Evolutionary conservation across 1,284 basidiomycete species (phyloP), one percentile per base, ranked within the genome.

Genomic region (Fomitopsis betulina): DNA sequence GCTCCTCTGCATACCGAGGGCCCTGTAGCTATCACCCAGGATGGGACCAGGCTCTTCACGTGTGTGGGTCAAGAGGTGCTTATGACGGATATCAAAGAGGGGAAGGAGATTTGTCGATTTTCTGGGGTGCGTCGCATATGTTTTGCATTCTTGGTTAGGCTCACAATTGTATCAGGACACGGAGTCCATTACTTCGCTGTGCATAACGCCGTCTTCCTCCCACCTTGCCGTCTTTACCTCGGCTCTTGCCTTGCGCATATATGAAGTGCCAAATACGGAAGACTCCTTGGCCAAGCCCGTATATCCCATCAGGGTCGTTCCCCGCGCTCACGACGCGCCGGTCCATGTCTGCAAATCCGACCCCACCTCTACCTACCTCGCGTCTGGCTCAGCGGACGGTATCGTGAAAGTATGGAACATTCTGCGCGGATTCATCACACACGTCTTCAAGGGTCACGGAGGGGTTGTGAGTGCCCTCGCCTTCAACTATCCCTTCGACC

Each of bases 401-500:
- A 84, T 93, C 21, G 96, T 98, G 57, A 98, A 98, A 78, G 92
- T 99, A 9, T 99, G 95, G 94, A 91, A 98, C 71, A 84, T 96
- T 49, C 76, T 81, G 3, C 86, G 87, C 19, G 96, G 94, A 9
- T 96, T 89, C 71, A 86, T 93, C 42, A 99, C 97, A 0, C 97
- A 99, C 72, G 82, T 95, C 13, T 96, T 98, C 79, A 91, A 92
- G 68, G 96, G 96, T 10, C 97, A 98, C 69, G 97, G 96, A 7
- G 96, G 97, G 17, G 92, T 98, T 54, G 90, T 98, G 66, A 94
- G 91, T 61, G 92, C 97, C 9, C 78, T 97, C 54, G 78, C 83
- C 47, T 98, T 96, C 75, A 88, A 89, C 70, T 91, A 84, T 68
- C 83, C 87, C 56, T 78, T 78, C 60, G 76, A 86, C 62, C 75